These are phyloP conservation scores for Candida incommunis DNA, from an alignment of 805 yeast species.

Conservation along the genomic window DNA sequence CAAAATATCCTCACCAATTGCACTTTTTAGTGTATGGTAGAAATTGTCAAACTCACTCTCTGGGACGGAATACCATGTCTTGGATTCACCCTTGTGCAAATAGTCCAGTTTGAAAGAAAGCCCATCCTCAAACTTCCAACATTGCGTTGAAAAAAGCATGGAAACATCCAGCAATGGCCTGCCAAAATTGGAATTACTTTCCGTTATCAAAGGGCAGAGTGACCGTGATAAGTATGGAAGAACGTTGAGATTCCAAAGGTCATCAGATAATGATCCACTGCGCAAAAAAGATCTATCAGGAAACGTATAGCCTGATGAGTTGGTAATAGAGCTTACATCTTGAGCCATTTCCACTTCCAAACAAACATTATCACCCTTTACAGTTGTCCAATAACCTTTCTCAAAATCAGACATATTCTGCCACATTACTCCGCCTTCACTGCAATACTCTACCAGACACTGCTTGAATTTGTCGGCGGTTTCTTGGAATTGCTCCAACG, in stretches of 20 bases:
- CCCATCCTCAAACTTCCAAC: constrained; percentile 89
- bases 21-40: constrained; percentile 24
- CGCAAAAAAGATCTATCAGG: constrained; percentile 9
- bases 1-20: constrained; percentile 33
- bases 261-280: constrained; percentile 30
- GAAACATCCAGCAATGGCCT: constrained; percentile 83
- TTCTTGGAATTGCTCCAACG: constrained; percentile 43
- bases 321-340: constrained; percentile 54
- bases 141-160: constrained; percentile 65
- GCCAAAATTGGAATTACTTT: constrained; percentile 63
- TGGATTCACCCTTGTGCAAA: constrained; percentile 68
- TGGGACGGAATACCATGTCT: constrained; percentile 81
- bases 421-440: neutral
- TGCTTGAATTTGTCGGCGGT: constrained; percentile 32
- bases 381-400: constrained; percentile 51
- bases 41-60: constrained; percentile 41
- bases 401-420: constrained; percentile 30
- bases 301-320: constrained; percentile 70
- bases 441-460: constrained; percentile 5
- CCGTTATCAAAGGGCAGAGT: constrained; percentile 31
- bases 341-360: constrained; percentile 71
- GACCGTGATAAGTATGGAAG: constrained; percentile 62
- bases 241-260: constrained; percentile 64
- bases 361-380: constrained; percentile 25
- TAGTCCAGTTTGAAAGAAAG: constrained; percentile 70